Percentiles rank a stretch among this genome's conserved stretches.
phyloP scores from a whole-genome alignment of 2,329 filamentous ascomycete species.

The Aspergillus phoenicis region DNA sequence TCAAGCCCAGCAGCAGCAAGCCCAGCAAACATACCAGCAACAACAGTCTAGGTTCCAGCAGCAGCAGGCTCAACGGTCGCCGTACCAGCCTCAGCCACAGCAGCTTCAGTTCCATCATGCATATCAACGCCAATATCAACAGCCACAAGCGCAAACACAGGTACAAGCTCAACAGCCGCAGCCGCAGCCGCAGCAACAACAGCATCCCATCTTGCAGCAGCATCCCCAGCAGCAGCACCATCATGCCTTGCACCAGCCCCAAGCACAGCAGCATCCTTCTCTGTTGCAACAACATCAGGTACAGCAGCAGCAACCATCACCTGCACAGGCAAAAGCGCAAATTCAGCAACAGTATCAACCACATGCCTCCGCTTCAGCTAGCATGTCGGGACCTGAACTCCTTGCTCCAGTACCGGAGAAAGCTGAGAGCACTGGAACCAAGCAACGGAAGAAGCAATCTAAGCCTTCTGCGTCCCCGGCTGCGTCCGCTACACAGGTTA shows the following conservation, averaged over 20 bases:
- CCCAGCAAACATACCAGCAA: constrained; percentile 20
- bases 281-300: constrained; percentile 23
- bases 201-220: constrained; percentile 12
- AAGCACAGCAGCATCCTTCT: constrained; percentile 25
- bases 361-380: constrained; percentile 18
- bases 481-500: constrained; percentile 12
- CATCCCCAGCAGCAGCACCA: constrained; percentile 24
- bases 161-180: constrained; percentile 20
- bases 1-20: constrained; percentile 19
- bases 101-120: constrained; percentile 13
- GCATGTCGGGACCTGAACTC: constrained; percentile 7
- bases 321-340: constrained; percentile 3
- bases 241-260: constrained; percentile 21
- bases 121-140: constrained; percentile 13
- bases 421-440: constrained; percentile 5
- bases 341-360: constrained; percentile 6
- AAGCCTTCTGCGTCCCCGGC: constrained; percentile 16
- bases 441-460: constrained; percentile 16
- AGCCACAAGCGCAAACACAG: constrained; percentile 21
- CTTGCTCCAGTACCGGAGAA: constrained; percentile 14
- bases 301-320: constrained; percentile 12
- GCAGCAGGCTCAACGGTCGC: constrained; percentile 21
- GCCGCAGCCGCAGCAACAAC: constrained; percentile 20
- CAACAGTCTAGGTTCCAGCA: constrained; percentile 21
- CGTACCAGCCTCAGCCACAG: constrained; percentile 17